These are phyloP conservation scores for Fistulinella cinereoalba DNA, from an alignment of 1,284 basidiomycete species.

Conservation along the genomic window DNA sequence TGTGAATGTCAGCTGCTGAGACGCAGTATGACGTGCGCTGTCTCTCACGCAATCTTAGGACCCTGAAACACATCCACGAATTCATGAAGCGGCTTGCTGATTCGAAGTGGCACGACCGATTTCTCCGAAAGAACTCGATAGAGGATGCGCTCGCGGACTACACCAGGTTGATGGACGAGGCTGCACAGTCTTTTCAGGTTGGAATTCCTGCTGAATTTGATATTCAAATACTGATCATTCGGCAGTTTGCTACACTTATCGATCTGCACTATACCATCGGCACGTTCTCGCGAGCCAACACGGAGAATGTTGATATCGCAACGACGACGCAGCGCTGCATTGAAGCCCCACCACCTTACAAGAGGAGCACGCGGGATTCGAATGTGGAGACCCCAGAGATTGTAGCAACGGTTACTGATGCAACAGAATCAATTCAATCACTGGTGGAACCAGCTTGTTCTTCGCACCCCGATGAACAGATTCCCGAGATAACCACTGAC, in stretches of 20 bases:
- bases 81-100: conserved; percentile 42
- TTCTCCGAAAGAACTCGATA: conserved; percentile 41
- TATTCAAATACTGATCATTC: not conserved
- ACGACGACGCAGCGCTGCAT: not conserved
- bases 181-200: conserved; percentile 49
- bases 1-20: not conserved
- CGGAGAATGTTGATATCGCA: not conserved
- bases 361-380: conserved; percentile 2
- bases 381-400: not conserved
- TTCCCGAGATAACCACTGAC: conserved; percentile 23
- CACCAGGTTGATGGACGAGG: conserved; percentile 40
- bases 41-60: conserved; percentile 30
- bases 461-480: conserved; percentile 9
- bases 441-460: too few relatives aligned
- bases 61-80: conserved; percentile 37
- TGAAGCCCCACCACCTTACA: conserved; percentile 24
- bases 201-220: not conserved
- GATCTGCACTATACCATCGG: conserved; percentile 47
- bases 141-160: conserved; percentile 38
- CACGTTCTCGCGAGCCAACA: conserved; percentile 12
- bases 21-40: too few relatives aligned
- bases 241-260: conserved; percentile 47
- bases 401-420: conserved; percentile 1
- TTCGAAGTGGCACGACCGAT: conserved; percentile 41
- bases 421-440: too few relatives aligned